Evolutionary conservation across 768 basidiomycete genomes (phyloP).

Genomic region (Pulveroboletus sp.): DNA sequence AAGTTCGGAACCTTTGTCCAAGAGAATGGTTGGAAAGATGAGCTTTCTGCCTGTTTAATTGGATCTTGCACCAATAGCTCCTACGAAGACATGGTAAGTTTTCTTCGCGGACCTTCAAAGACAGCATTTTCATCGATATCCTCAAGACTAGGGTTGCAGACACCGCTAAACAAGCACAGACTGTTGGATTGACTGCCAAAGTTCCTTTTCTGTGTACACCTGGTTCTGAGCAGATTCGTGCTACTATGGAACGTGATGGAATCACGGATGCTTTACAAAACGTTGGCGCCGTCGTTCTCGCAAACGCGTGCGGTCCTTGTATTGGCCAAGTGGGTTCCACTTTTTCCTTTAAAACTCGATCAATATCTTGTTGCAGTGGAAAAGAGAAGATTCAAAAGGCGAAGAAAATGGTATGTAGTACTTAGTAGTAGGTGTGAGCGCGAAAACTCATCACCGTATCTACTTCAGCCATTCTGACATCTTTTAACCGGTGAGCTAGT

Average conservation of each 20-base stretch:
- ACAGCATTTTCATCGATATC: slow-evolving; percentile 2
- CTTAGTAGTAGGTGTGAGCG: background rate
- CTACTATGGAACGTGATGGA: slow-evolving; percentile 93
- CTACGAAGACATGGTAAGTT: slow-evolving; percentile 85
- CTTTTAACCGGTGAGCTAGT: slow-evolving; percentile 79
- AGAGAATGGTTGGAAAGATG: slow-evolving; percentile 90
- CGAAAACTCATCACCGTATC: slow-evolving; percentile 1
- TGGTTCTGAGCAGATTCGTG: slow-evolving; percentile 93
- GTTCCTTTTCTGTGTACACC: slow-evolving; percentile 87
- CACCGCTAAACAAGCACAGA: slow-evolving; percentile 84
- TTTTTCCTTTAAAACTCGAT: background rate
- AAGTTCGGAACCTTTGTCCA: slow-evolving; percentile 77
- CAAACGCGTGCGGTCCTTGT: slow-evolving; percentile 98
- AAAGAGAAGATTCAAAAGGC: slow-evolving; percentile 78
- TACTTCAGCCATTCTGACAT: slow-evolving; percentile 81
- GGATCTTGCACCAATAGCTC: slow-evolving; percentile 99
- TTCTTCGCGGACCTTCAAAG: background rate
- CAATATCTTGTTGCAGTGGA: slow-evolving; percentile 58
- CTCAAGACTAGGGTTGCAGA: slow-evolving; percentile 84
- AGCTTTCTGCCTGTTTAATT: slow-evolving; percentile 86
- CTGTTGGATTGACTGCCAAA: slow-evolving; percentile 74
- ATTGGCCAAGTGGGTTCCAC: slow-evolving; percentile 74
- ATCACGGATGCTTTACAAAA: slow-evolving; percentile 76
- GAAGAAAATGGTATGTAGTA: slow-evolving; percentile 78
- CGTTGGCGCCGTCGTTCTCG: slow-evolving; percentile 91